Evolutionary conservation across 169 alveolate genomes (phyloP).

Genomic region (Eimeria acervulina): DNA sequence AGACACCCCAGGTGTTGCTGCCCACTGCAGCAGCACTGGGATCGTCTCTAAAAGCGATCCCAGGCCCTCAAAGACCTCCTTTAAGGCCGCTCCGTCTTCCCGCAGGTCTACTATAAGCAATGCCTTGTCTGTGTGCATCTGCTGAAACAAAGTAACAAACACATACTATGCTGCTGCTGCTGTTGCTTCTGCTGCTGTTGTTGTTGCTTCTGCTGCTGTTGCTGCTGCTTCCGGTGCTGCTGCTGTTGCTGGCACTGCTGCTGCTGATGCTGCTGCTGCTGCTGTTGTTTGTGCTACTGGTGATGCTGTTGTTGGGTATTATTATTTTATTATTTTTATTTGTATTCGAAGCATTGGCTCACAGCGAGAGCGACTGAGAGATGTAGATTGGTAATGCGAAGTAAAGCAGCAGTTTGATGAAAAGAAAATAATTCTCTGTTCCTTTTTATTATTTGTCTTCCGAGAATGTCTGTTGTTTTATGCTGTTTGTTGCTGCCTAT

Average conservation of each 20-base stretch:
- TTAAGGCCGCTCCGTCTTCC: neutral
- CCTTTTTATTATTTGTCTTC: neutral
- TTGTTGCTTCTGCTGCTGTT: no score
- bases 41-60: no score
- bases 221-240: no score
- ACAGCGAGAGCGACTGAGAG: conserved; percentile 33
- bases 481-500: neutral
- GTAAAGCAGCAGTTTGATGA: neutral
- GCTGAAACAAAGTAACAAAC: neutral
- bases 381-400: neutral
- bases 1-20: neutral
- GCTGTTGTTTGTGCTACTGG: no score
- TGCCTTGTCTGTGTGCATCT: neutral
- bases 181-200: no score
- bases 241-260: no score
- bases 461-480: neutral
- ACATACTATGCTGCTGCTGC: no score
- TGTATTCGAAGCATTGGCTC: no score
- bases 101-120: neutral
- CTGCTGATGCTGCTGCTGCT: no score
- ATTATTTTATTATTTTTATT: no score
- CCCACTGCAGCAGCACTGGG: neutral
- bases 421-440: neutral
- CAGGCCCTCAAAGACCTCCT: neutral
- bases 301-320: no score